These are phyloP conservation scores for Angophora floribunda DNA, from an alignment of 345 rosid genomes.

Conservation along the genomic window DNA sequence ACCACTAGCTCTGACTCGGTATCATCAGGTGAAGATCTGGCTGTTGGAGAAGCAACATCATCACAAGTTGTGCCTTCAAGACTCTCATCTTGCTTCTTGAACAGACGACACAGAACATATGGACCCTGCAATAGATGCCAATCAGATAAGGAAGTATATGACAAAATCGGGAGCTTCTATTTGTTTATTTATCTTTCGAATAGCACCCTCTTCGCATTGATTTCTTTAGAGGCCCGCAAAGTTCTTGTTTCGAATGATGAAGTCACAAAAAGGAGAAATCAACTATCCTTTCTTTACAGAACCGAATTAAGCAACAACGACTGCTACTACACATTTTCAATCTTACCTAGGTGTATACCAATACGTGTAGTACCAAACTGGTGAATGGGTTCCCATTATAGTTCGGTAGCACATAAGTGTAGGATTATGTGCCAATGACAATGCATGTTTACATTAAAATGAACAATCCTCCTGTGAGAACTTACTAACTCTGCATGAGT, in stretches of 20 bases:
- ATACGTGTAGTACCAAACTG: not conserved
- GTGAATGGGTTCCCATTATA: not conserved
- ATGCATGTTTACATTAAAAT: not conserved
- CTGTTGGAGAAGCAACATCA: conserved; percentile 8
- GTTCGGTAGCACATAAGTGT: not conserved
- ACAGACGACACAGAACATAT: conserved; percentile 31
- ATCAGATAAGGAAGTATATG: not conserved
- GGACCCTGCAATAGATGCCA: conserved; percentile 12
- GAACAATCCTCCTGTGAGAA: not conserved
- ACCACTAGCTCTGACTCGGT: conserved; percentile 3
- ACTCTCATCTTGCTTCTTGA: conserved; percentile 23
- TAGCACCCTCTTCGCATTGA: not conserved
- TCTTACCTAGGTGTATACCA: not conserved
- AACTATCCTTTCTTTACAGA: not conserved
- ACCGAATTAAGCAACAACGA: not conserved
- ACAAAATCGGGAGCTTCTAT: not conserved
- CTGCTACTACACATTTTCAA: not conserved
- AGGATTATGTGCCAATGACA: not conserved
- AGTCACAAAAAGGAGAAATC: not conserved
- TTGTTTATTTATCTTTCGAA: not conserved
- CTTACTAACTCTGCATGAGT: not conserved
- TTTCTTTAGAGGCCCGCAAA: not conserved
- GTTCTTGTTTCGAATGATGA: not conserved
- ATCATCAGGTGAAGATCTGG: conserved; percentile 14
- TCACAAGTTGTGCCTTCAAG: conserved; percentile 4